Base-by-base conservation (phyloP, 2,329 filamentous ascomycete genomes). In the Akanthomyces dipterigenus region DNA sequence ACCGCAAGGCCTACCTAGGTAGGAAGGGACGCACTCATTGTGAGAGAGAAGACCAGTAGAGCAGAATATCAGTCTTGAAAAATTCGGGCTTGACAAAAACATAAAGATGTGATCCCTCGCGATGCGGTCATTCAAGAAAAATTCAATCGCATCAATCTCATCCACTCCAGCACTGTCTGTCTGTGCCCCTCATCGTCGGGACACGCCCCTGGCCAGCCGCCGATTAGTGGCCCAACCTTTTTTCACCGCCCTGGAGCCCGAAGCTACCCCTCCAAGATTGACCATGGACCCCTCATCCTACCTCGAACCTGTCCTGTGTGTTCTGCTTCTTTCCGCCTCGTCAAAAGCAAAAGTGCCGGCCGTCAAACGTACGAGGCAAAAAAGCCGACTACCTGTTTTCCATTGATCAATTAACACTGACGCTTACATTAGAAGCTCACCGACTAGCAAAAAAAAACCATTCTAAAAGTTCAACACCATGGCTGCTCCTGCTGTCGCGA, bases 401-500 rank as follows among this genome's bases (percentile, higher is more conserved):
- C 24, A 46, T 20, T 3, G 3, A 50, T 20, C 48, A 22, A 50
- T 34, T 50, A 22, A 12, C 22, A 40, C 36, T 42, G 22, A 40
- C 36, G 20, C 31, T 42, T 42, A 7, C 20, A 28, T 12, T 1
- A 56, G 11, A 20, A 46, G 16, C 8, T 3, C 20, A 5, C 61
- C 49, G 7, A 46, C 28, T 0, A 18, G 6, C 40, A 31, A 55
- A 53, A n/a, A n/a, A n/a, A n/a, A n/a, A n/a, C n/a, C 38, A 11
- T 26, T 31, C 3, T 34, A 46, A 11, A n/a, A n/a, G n/a, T n/a
- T 2, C 34, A 11, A 48, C 43, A 60, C 28, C 67, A 83, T 82
- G 80, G 75, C 75, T 65, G 66, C 71, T 58, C 65, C 71, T 57
- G 63, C 70, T 55, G 63, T 65, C 24, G 73, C 77, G 66, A 68